Base-by-base conservation (phyloP, 177 flowering plant species). In the Vitis hybrid region DNA sequence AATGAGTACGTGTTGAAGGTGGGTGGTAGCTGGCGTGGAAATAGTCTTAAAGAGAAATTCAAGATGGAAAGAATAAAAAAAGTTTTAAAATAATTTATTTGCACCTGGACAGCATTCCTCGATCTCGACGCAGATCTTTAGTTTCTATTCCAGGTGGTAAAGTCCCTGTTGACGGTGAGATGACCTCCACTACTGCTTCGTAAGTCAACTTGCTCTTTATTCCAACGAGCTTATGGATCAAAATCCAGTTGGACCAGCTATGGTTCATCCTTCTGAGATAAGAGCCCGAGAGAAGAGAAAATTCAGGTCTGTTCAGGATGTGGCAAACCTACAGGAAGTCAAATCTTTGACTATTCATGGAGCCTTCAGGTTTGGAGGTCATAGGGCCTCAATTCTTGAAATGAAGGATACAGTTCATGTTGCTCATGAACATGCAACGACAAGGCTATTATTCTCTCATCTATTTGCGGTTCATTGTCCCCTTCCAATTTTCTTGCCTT, bases 401-500 rank as follows among this genome's bases (percentile, higher is more conserved):
- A 90, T 91, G 15, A 81, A 83, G 75, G 84, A 86, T 48, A 69
- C 89, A 60, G 78, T 93, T 45, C 40, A 78, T 48, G 74, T 82
- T 70, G 84, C 78, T 52, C 91, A 89, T 77, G 78, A 76, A 67
- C 74, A 73, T 64, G 74, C 80, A n/a, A 14, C 1, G 0, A 51
- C 72, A 40, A 79, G 78, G 68, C 97, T 97, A 12, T 70, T 56
- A 77, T 87, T 90, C 82, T 88, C 89, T 58, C 90, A 93, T 78
- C 72, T 95, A 10, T 93, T 97, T 1, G 83, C 76, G 15, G 74
- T 93, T 63, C 86, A 26, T 32, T 85, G 91, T 65, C 98, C 99
- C 77, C 96, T 95, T 57, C 97, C 98, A 1, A 80, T 95, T 64
- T 97, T 97, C 0, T 80, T 93, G 62, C 94, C 98, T 21, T 93